Percentiles rank a stretch among this genome's conserved stretches.
phyloP scores from a whole-genome alignment of 1,284 basidiomycete species.

The Peniophora sp. region DNA sequence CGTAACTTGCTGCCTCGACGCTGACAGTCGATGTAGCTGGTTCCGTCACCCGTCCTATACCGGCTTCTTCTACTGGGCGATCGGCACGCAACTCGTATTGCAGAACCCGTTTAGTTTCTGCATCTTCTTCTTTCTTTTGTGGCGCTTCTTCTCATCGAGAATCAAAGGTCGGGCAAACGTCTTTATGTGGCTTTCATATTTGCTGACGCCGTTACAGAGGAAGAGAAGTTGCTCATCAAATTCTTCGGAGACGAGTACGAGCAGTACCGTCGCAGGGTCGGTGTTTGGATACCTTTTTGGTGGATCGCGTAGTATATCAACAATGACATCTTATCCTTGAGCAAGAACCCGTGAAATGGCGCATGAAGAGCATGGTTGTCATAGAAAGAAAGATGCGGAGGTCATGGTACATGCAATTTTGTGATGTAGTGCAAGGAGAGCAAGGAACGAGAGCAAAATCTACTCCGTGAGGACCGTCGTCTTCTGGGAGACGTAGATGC shows the following conservation, averaged over 20 bases:
- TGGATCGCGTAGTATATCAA: conserved; percentile 32
- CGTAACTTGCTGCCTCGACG: not conserved
- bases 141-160: conserved; percentile 81
- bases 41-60: conserved; percentile 95
- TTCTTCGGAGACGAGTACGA: conserved; percentile 84
- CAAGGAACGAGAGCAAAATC: conserved; percentile 11
- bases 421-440: conserved; percentile 5
- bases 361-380: conserved; percentile 1
- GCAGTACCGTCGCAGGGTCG: conserved; percentile 59
- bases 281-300: conserved; percentile 63
- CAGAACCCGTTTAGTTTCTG: conserved; percentile 79
- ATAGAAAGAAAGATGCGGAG: conserved; percentile 4
- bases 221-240: conserved; percentile 63
- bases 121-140: conserved; percentile 59
- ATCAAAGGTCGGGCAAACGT: conserved; percentile 55
- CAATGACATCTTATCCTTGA: not conserved
- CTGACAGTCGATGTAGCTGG: conserved; percentile 41
- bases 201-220: conserved; percentile 37
- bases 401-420: conserved; percentile 17
- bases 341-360: not conserved
- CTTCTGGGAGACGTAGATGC: conserved; percentile 91
- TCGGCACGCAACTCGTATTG: conserved; percentile 90
- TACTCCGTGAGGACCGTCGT: conserved; percentile 48
- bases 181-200: conserved; percentile 7
- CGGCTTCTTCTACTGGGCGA: conserved; percentile 97